Conservation (phyloP, 805 yeast genomes). For the Schizosaccharomyces lindneri region DNA sequence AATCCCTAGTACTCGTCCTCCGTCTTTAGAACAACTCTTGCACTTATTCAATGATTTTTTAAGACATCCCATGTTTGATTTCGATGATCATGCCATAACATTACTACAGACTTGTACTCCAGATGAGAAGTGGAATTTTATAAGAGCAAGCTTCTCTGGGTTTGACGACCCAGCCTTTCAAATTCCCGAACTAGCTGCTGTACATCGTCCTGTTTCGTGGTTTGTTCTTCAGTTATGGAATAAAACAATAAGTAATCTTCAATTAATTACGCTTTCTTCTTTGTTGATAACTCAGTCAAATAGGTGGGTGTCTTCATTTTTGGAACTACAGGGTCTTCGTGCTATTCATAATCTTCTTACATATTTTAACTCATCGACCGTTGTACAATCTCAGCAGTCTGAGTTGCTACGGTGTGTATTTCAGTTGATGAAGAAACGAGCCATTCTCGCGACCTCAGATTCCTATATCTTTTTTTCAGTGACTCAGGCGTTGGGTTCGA, state of each 20-base stretch:
- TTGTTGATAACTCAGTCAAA: neutral
- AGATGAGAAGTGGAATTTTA: neutral
- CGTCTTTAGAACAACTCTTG: neutral
- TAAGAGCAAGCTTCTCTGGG: neutral
- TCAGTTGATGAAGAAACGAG: neutral
- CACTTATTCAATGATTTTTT: neutral
- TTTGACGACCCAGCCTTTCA: neutral
- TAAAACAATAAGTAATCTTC: neutral
- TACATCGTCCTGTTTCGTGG: neutral
- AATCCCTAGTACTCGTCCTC: neutral
- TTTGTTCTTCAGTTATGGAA: neutral
- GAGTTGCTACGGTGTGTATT: neutral
- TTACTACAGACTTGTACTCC: neutral
- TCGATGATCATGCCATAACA: neutral
- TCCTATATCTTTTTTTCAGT: neutral
- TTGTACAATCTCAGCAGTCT: neutral
- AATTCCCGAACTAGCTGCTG: neutral
- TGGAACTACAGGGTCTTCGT: neutral
- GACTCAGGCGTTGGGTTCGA: neutral
- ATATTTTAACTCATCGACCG: neutral
- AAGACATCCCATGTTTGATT: neutral
- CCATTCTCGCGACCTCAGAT: neutral
- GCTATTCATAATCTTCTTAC: neutral
- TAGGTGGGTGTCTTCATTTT: neutral
- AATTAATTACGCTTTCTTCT: neutral